Percentiles rank a stretch among this genome's conserved stretches.
These are phyloP conservation scores for Rubus parviflorus DNA, from an alignment of 306 rosid genomes.

Conservation along the genomic window DNA sequence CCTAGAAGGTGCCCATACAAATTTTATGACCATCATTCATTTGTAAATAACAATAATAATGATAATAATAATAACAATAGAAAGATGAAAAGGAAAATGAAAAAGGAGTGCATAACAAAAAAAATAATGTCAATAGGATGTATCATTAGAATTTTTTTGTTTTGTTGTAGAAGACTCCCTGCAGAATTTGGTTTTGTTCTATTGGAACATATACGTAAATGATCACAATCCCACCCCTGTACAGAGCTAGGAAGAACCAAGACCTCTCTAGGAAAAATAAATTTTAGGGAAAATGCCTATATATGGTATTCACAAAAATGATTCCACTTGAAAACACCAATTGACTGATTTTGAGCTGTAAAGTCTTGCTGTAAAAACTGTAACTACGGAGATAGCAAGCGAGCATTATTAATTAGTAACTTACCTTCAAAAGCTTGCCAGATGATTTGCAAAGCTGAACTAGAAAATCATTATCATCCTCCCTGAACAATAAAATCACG, in stretches of 20 bases:
- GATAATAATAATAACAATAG: background rate
- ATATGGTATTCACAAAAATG: background rate
- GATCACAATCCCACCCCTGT: background rate
- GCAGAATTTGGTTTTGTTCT: background rate
- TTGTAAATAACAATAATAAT: background rate
- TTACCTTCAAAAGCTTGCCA: conserved; percentile 85
- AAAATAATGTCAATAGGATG: background rate
- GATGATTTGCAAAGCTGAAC: conserved; percentile 73
- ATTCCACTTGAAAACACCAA: background rate
- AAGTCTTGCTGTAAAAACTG: background rate
- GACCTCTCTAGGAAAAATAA: background rate
- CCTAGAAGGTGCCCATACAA: conserved; percentile 40
- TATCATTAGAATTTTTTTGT: too few relatives aligned
- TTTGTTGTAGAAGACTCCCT: too few relatives aligned
- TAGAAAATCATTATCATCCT: conserved; percentile 79
- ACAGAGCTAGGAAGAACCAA: background rate
- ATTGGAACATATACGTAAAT: background rate
- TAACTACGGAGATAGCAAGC: background rate
- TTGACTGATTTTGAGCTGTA: background rate
- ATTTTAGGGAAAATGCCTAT: background rate
- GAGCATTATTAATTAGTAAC: conserved; percentile 5
- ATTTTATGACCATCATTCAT: background rate
- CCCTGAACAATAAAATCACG: conserved; percentile 46
- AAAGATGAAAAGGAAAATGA: background rate
- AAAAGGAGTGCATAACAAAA: background rate